Conservation (phyloP, 306 rosid genomes). For the Rosa persica region DNA sequence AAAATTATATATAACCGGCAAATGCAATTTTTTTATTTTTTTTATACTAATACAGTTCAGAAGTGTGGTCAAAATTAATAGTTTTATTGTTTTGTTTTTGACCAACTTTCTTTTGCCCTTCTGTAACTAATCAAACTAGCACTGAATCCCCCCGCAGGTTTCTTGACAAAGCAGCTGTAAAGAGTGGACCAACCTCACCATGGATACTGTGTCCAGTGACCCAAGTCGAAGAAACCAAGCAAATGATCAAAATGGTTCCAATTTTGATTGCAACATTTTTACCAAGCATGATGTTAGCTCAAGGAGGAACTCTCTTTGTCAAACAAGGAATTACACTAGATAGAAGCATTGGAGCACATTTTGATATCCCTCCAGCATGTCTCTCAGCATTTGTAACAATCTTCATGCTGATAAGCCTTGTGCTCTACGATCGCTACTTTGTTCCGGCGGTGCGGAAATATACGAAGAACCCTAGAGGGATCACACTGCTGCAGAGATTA, state of each 20-base stretch:
- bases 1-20: too few species aligned
- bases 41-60: too few species aligned
- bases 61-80: too few species aligned
- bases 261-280: conserved; percentile 52
- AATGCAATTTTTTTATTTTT: too few species aligned
- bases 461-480: conserved; percentile 80
- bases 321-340: conserved; percentile 66
- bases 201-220: conserved; percentile 74
- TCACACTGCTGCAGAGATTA: conserved; percentile 77
- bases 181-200: conserved; percentile 38
- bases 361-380: conserved; percentile 63
- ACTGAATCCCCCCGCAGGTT: conserved; percentile 42
- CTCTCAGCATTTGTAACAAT: conserved; percentile 48
- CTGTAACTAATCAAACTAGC: neutral
- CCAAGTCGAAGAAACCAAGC: conserved; percentile 90
- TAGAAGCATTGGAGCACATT: conserved; percentile 55
- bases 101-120: neutral
- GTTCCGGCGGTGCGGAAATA: conserved; percentile 48
- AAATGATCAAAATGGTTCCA: conserved; percentile 75
- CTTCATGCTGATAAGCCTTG: conserved; percentile 59
- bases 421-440: conserved; percentile 54
- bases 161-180: conserved; percentile 67
- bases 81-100: neutral
- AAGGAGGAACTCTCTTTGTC: conserved; percentile 52
- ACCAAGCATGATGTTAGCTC: conserved; percentile 54